A percentile compares a stretch with the other conserved stretches of the same genome.
These are phyloP conservation scores for Capsicum baccatum DNA, from an alignment of 257 asterid species.

Conservation along the genomic window DNA sequence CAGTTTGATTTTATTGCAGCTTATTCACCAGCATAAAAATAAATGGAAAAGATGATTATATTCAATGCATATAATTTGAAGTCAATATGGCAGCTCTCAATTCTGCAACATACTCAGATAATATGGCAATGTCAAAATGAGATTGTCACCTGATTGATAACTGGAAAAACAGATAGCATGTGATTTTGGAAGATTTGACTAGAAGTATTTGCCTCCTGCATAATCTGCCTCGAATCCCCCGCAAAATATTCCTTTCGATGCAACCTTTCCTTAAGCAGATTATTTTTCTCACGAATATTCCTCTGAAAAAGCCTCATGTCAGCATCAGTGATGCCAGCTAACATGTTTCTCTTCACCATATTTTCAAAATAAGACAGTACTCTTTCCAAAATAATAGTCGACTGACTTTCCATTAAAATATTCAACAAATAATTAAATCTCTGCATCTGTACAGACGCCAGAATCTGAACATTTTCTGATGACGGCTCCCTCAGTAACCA, in stretches of 20 bases:
- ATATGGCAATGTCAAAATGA: neutral
- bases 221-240: slow-evolving; percentile 26
- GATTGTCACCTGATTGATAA: slow-evolving; percentile 49
- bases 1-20: neutral
- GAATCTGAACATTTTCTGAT: slow-evolving; percentile 38
- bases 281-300: slow-evolving; percentile 54
- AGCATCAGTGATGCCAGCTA: slow-evolving; percentile 46
- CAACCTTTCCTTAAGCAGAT: slow-evolving; percentile 40
- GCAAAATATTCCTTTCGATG: slow-evolving; percentile 35
- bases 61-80: neutral
- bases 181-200: slow-evolving; percentile 40
- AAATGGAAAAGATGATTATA: neutral
- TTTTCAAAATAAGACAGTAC: slow-evolving; percentile 48
- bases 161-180: slow-evolving; percentile 30
- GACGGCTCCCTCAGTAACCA: slow-evolving; percentile 74
- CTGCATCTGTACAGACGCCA: slow-evolving; percentile 55
- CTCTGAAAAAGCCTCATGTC: slow-evolving; percentile 49
- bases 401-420: slow-evolving; percentile 60
- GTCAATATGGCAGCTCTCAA: neutral
- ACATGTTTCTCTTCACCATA: slow-evolving; percentile 45
- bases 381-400: slow-evolving; percentile 60
- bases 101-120: neutral
- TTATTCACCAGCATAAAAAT: slow-evolving; percentile 8
- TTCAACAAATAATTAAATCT: slow-evolving; percentile 57
- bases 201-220: slow-evolving; percentile 30